Conservation (phyloP, 2,329 filamentous ascomycete species). For the Colletotrichum cordylinicola region DNA sequence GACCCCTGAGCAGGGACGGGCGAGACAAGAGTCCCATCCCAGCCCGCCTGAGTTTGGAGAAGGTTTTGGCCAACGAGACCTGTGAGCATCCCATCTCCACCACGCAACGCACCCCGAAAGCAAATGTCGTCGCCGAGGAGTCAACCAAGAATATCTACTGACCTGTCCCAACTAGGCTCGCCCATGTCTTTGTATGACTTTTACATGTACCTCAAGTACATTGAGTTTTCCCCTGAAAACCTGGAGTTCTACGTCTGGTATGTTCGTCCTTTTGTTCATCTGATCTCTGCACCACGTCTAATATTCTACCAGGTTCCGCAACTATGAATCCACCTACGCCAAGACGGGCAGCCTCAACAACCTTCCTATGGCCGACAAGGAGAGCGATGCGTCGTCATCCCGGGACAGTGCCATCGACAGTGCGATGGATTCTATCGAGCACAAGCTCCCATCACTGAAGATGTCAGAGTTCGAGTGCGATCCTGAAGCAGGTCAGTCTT, state of each 20-base stretch:
- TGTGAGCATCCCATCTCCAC: slow-evolving; percentile 31
- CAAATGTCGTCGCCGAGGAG: background rate
- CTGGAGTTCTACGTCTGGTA: slow-evolving; percentile 57
- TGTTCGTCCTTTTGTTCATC: background rate
- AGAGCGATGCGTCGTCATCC: background rate
- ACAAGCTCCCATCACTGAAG: slow-evolving; percentile 21
- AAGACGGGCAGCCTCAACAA: slow-evolving; percentile 21
- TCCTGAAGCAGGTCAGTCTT: slow-evolving; percentile 36
- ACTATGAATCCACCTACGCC: slow-evolving; percentile 40
- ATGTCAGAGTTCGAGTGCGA: slow-evolving; percentile 28
- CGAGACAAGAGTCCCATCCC: slow-evolving; percentile 42
- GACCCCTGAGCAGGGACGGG: slow-evolving; percentile 40
- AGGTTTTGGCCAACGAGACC: slow-evolving; percentile 53
- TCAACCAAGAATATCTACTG: background rate
- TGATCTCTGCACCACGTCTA: background rate
- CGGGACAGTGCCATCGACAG: slow-evolving; percentile 1
- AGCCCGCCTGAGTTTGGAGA: slow-evolving; percentile 44
- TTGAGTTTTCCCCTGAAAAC: slow-evolving; percentile 54
- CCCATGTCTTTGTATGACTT: slow-evolving; percentile 57
- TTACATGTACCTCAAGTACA: slow-evolving; percentile 56
- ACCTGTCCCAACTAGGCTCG: slow-evolving; percentile 35
- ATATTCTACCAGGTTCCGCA: slow-evolving; percentile 42
- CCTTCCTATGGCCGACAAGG: slow-evolving; percentile 13
- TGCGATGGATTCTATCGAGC: background rate
- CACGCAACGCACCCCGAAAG: background rate